Base-by-base conservation (phyloP, 768 basidiomycete species). In the Suillus alpinus region DNA sequence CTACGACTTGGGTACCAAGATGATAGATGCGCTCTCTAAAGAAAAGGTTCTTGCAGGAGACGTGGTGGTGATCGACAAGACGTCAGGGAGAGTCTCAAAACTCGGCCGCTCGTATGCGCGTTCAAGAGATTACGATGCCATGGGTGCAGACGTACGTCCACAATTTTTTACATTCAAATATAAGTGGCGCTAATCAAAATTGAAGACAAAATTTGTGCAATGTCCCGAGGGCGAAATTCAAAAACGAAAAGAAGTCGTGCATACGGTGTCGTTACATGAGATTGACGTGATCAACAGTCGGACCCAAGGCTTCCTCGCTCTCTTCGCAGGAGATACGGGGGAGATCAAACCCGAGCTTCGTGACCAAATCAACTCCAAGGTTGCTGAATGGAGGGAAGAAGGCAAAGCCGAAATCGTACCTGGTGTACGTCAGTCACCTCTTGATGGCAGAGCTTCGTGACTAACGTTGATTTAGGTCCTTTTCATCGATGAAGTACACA, bases 221-320 rank as follows among this genome's bases (percentile, higher is more conserved):
- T 96, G 94, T 71, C 97, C 97, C 4, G 94, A 96, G 65, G 97
- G 97, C 59, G 96, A 99, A 76, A 88, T 98, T 60, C 97, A 98
- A 79, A 95, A 95, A 68, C 89, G 96, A 65, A 94, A 94, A 80
- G 95, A 98, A 76, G 92, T 98, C 61, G 92, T 95, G 8, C 97
- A 99, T 75, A 98, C 95, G 0, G 95, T 98, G 10, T 95, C 95
- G 0, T 80, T 99, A 14, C 97, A 98, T 75, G 97, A 99, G 77
- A 98, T 99, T 67, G 97, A 99, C 70, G 95, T 98, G 57, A 98
- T 98, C 80, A 99, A 98, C 80, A 94, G 92, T 65, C 86, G 96
- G 56, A 98, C 96, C 6, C 97, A 99, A 79, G 97, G 97, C 3
- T 98, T 98, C 82, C 86, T 98, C 39, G 96, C 97, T 0, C 83